A percentile compares a stretch with the other conserved stretches of the same genome.
These are phyloP conservation scores for Apodospora peruviana DNA, from an alignment of 495 filamentous ascomycete species.

Conservation along the genomic window DNA sequence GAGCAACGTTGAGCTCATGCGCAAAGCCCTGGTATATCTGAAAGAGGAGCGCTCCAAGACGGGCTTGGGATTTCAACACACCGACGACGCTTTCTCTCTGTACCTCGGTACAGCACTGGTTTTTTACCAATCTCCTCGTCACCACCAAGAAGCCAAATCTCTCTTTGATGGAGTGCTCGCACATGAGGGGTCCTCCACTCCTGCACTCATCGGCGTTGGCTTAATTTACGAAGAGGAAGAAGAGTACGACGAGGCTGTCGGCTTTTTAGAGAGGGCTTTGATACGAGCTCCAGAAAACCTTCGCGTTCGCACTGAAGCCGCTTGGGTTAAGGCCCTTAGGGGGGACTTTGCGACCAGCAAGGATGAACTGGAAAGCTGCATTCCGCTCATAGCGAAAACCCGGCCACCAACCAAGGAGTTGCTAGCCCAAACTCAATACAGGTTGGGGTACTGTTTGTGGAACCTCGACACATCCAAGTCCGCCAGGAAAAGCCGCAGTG, in stretches of 20 bases:
- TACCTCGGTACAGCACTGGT: slow-evolving; percentile 78
- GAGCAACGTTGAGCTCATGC: slow-evolving; percentile 69
- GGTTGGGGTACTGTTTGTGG: slow-evolving; percentile 88
- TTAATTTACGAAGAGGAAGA: slow-evolving; percentile 89
- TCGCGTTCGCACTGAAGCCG: slow-evolving; percentile 72
- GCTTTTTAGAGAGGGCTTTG: slow-evolving; percentile 70
- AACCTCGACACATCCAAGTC: slow-evolving; percentile 63
- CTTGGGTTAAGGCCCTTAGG: slow-evolving; percentile 84
- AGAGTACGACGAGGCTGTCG: slow-evolving; percentile 71
- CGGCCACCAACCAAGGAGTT: slow-evolving; percentile 52
- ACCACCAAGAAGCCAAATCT: slow-evolving; percentile 78
- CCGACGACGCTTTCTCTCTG: slow-evolving; percentile 65
- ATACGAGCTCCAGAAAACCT: slow-evolving; percentile 64
- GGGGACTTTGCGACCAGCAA: slow-evolving; percentile 63
- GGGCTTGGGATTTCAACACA: slow-evolving; percentile 61
- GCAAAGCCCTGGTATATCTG: slow-evolving; percentile 60
- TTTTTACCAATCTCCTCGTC: slow-evolving; percentile 78
- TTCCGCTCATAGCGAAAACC: slow-evolving; percentile 50
- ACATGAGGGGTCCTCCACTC: slow-evolving; percentile 64
- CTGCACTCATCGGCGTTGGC: slow-evolving; percentile 83
- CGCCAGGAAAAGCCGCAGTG: slow-evolving; percentile 66
- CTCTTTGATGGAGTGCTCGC: slow-evolving; percentile 76
- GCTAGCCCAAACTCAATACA: slow-evolving; percentile 75
- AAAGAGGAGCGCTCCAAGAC: slow-evolving; percentile 55
- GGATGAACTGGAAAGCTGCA: slow-evolving; percentile 61